These are phyloP conservation scores for Syzygium jambos DNA, from an alignment of 345 rosid species.

Conservation along the genomic window DNA sequence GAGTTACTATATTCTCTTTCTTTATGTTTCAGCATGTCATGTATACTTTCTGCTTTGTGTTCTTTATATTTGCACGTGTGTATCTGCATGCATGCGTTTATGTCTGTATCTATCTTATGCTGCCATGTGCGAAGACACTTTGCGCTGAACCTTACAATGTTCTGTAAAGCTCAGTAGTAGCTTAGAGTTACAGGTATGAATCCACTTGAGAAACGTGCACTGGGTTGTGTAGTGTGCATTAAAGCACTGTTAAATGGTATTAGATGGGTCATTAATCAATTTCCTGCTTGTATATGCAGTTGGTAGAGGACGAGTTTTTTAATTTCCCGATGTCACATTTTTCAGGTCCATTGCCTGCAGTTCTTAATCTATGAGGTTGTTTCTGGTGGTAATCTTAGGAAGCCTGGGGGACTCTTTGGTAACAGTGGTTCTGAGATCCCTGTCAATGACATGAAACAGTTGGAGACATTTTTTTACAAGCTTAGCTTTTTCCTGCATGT, in stretches of 20 bases:
- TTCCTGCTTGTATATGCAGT: background rate
- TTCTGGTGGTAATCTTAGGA: conserved; percentile 98
- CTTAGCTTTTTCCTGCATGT: conserved; percentile 96
- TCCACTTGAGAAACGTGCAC: background rate
- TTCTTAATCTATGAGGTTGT: conserved; percentile 95
- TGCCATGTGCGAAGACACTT: background rate
- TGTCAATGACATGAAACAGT: conserved; percentile 79
- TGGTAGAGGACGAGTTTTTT: background rate
- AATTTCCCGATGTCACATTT: background rate
- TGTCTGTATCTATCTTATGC: background rate
- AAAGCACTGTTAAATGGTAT: background rate
- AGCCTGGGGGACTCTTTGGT: conserved; percentile 97
- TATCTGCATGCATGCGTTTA: background rate
- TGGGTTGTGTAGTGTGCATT: background rate
- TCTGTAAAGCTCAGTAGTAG: background rate
- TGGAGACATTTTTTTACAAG: conserved; percentile 96
- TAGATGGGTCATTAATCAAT: background rate
- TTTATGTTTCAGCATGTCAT: background rate
- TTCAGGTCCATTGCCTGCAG: conserved; percentile 95
- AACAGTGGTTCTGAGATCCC: conserved; percentile 98
- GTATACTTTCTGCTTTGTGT: background rate
- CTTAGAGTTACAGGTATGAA: background rate
- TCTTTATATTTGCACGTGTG: background rate
- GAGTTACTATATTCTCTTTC: background rate
- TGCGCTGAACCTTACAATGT: background rate